Conservation (phyloP, 768 basidiomycete genomes). For the Cystobasidium tubakii region DNA sequence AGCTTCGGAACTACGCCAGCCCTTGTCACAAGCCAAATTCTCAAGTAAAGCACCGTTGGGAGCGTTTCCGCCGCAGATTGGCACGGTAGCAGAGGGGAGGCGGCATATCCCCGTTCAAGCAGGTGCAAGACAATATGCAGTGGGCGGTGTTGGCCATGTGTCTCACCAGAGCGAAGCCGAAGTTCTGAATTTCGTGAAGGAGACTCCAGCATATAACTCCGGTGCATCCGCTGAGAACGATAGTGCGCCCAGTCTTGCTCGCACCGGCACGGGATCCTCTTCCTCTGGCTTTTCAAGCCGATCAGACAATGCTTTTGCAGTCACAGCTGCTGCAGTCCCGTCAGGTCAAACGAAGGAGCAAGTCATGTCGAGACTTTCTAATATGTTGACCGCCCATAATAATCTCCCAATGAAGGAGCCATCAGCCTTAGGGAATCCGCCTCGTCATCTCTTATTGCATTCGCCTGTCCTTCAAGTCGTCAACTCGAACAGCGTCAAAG, state of each 20-base stretch:
- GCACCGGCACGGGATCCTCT: slow-evolving; percentile 1
- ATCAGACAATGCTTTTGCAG: background rate
- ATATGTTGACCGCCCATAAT: slow-evolving; percentile 32
- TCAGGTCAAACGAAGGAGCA: slow-evolving; percentile 12
- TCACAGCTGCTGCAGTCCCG: background rate
- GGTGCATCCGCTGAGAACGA: slow-evolving; percentile 2
- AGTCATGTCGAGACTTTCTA: slow-evolving; percentile 24
- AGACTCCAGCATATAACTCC: background rate
- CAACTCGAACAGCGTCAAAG: slow-evolving; percentile 87
- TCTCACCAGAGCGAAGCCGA: background rate
- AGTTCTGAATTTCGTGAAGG: background rate
- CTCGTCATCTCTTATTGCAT: slow-evolving; percentile 74
- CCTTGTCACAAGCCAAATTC: background rate
- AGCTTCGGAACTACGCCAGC: slow-evolving; percentile 6
- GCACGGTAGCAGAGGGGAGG: background rate
- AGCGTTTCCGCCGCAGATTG: background rate
- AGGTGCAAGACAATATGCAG: background rate
- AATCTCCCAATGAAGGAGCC: slow-evolving; percentile 49
- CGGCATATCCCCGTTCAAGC: background rate
- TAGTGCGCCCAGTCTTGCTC: slow-evolving; percentile 13
- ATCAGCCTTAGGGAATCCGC: slow-evolving; percentile 71
- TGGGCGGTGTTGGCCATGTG: background rate
- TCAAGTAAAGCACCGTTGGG: background rate
- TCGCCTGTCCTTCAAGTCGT: slow-evolving; percentile 88
- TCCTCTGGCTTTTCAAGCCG: background rate